A percentile compares a stretch with the other conserved stretches of the same genome.
Conservation (phyloP, 2,329 filamentous ascomycete genomes). For the Atkinsonella hypoxylon region DNA sequence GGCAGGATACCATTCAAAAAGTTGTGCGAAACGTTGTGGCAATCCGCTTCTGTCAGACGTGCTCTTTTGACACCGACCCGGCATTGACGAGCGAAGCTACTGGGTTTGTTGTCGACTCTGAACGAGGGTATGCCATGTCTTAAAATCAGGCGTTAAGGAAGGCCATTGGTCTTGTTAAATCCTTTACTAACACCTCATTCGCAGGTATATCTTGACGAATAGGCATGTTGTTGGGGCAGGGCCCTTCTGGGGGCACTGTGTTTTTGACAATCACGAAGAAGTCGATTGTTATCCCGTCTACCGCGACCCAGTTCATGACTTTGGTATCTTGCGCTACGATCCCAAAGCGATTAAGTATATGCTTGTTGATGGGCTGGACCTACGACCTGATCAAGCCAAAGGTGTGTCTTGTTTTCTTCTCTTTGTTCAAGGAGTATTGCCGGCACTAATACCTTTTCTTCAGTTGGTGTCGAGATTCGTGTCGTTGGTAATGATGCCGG, state of each 20-base stretch:
- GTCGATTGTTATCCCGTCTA: constrained; percentile 95
- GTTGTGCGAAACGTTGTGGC: constrained; percentile 94
- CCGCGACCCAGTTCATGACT: constrained; percentile 96
- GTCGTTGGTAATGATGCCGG: constrained; percentile 98
- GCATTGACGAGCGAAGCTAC: constrained; percentile 92
- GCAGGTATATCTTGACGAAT: constrained; percentile 70
- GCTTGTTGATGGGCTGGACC: constrained; percentile 66
- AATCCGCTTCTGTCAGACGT: constrained; percentile 98
- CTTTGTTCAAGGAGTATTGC: neutral
- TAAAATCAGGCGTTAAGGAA: neutral
- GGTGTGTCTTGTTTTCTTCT: constrained; percentile 26
- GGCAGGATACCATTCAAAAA: constrained; percentile 89
- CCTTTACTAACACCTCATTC: neutral
- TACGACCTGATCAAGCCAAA: constrained; percentile 76
- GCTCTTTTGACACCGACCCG: constrained; percentile 93
- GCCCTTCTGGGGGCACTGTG: constrained; percentile 95
- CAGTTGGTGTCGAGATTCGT: constrained; percentile 83
- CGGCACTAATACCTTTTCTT: constrained; percentile 9
- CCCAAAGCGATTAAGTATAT: constrained; percentile 96
- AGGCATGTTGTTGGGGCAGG: constrained; percentile 90
- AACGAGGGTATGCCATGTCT: constrained; percentile 53
- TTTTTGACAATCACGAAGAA: constrained; percentile 97
- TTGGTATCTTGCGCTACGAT: constrained; percentile 92
- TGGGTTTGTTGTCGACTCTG: constrained; percentile 92
- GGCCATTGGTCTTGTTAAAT: neutral